These are phyloP conservation scores for Rhodotorula graminis DNA, from an alignment of 768 basidiomycete species.

Conservation along the genomic window DNA sequence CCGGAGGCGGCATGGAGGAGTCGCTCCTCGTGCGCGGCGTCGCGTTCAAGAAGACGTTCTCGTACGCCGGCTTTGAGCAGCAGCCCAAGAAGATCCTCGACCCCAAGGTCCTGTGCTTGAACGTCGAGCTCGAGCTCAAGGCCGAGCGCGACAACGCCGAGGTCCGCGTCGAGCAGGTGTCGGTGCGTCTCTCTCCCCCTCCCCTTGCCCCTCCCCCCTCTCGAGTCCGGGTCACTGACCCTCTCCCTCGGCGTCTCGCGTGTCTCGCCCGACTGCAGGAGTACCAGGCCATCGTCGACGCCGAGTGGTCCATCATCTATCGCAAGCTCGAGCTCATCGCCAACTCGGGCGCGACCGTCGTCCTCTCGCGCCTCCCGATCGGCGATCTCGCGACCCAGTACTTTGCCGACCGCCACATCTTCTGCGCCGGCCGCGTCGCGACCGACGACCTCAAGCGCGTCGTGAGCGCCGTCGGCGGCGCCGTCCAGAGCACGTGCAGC, in stretches of 20 bases:
- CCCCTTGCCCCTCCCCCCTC: too few relatives aligned
- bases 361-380: constrained; percentile 94
- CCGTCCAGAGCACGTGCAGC: constrained; percentile 89
- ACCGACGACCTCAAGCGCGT: constrained; percentile 86
- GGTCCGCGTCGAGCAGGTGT: constrained; percentile 90
- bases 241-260: background rate
- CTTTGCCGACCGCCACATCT: constrained; percentile 98
- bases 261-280: constrained; percentile 50
- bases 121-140: constrained; percentile 97
- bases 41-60: constrained; percentile 99
- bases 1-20: constrained; percentile 96
- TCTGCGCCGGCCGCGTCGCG: constrained; percentile 93
- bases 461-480: constrained; percentile 90
- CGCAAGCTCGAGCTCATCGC: constrained; percentile 93
- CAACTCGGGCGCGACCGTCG: constrained; percentile 92
- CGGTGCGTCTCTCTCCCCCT: too few relatives aligned
- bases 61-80: constrained; percentile 97
- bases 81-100: constrained; percentile 88
- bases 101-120: constrained; percentile 86
- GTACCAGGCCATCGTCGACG: constrained; percentile 98
- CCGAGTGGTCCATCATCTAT: constrained; percentile 99
- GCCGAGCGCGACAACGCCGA: constrained; percentile 99
- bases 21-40: constrained; percentile 84
- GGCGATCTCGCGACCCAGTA: constrained; percentile 98
- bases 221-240: background rate